These are phyloP conservation scores for Ganoderma lingzhi DNA, from an alignment of 1,284 basidiomycete species.

Conservation along the genomic window DNA sequence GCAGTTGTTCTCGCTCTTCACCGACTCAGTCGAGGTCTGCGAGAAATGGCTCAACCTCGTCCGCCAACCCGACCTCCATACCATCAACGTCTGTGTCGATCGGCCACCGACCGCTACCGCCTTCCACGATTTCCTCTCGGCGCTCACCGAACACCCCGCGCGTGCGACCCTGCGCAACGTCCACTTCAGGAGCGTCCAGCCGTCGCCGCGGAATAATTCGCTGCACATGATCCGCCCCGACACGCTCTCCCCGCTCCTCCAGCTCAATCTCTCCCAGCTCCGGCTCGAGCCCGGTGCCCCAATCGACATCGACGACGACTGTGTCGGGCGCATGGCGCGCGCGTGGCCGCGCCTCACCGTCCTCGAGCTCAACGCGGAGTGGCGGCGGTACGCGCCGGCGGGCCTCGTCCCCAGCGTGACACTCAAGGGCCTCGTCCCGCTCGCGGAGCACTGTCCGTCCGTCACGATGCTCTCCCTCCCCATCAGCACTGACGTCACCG, in stretches of 20 bases:
- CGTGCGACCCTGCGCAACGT: constrained; percentile 10
- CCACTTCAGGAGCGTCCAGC: constrained; percentile 6
- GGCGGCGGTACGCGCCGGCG: constrained; percentile 19
- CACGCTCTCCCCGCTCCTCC: constrained; percentile 27
- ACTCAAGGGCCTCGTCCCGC: constrained; percentile 24
- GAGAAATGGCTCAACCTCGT: constrained; percentile 21
- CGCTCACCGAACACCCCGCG: constrained; percentile 16
- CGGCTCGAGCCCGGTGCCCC: constrained; percentile 25
- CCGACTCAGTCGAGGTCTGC: constrained; percentile 14
- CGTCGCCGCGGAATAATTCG: constrained; percentile 11
- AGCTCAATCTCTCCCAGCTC: constrained; percentile 17
- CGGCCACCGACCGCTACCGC: constrained; percentile 15
- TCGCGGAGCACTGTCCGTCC: constrained; percentile 23
- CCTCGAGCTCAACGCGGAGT: constrained; percentile 29
- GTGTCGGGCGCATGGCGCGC: constrained; percentile 22
- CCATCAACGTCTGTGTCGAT: constrained; percentile 16
- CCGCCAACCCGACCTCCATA: constrained; percentile 16
- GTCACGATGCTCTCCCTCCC: constrained; percentile 19
- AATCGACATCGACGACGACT: constrained; percentile 25
- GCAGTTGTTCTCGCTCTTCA: constrained; percentile 16
- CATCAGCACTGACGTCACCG: constrained; percentile 19
- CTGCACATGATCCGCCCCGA: constrained; percentile 17
- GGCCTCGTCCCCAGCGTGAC: constrained; percentile 14
- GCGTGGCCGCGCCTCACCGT: constrained; percentile 24
- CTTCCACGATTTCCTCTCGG: constrained; percentile 22